Evolutionary conservation across 352 stramenopile genomes (phyloP), one percentile per base, ranked within the genome.

Genomic region (Globisporangium recalcitrans): DNA sequence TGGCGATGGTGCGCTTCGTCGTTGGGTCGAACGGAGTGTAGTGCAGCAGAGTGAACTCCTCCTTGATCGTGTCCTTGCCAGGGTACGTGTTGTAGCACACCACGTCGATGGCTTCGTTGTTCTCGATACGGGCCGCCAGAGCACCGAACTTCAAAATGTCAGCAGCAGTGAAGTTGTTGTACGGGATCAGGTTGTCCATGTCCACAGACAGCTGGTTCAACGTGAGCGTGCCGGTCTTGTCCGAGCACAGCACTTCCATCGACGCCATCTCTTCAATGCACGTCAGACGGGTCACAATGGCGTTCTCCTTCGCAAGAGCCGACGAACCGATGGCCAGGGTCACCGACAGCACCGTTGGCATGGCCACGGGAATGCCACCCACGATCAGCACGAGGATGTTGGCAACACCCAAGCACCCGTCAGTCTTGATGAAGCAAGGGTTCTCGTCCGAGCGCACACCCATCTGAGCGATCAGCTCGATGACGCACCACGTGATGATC

Each of bases 161-260:
- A 10, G 64, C 67, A 4, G 62, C 63, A 3, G 73, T 72, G 58
- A 88, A 88, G 63, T 73, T 74, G 63, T 88, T 87, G 81, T 87
- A 84, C 31, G 79, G 75, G 60, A 85, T 91, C 57, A 93, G 49
- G 74, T 90, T 92, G 64, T 88, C 89, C 67, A 89, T 60, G 64
- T 97, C 85, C 52, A 99, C 90, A 29, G 93, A 97, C 74, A 99
- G 97, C 60, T 96, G 80, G 74, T 99, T 99, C 68, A 98, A 80
- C 22, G 94, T 98, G 4, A 98, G 79, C 31, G 93, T 98, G 49
- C 90, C 91, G 27, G 93, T 98, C 82, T 97, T 98, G 76, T 98
- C 95, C 44, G 88, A 97, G 79, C 93, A 98, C 52, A 98, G 72
- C 60, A 98, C 83, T 65, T 90, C 80, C 90, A 98, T 98, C 44